Evolutionary conservation across 352 stramenopile species (phyloP).

Genomic region (Phytopythium litorale): DNA sequence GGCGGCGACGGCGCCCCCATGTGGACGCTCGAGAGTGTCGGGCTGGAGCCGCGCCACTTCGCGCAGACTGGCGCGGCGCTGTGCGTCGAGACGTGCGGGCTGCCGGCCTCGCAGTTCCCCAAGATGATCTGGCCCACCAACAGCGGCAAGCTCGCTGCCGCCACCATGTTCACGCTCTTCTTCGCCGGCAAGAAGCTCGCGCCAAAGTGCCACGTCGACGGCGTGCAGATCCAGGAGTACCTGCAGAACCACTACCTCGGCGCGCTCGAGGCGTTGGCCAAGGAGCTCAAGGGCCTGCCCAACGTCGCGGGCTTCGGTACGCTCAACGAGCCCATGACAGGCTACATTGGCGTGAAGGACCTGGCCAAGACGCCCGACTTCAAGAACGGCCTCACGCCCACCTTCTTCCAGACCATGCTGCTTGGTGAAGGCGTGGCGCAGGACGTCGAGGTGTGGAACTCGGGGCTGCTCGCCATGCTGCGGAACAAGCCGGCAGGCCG

Average conservation of each 20-base stretch:
- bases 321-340: slow-evolving; percentile 45
- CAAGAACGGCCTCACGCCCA: slow-evolving; percentile 16
- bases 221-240: slow-evolving; percentile 37
- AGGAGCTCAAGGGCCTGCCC: slow-evolving; percentile 22
- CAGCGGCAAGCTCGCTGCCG: slow-evolving; percentile 36
- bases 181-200: slow-evolving; percentile 45
- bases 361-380: slow-evolving; percentile 12
- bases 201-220: slow-evolving; percentile 30
- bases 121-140: slow-evolving; percentile 66
- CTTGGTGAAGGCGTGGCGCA: slow-evolving; percentile 19
- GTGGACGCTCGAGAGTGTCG: slow-evolving; percentile 75
- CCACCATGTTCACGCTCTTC: slow-evolving; percentile 67
- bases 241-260: slow-evolving; percentile 44
- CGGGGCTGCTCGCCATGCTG: slow-evolving; percentile 12
- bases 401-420: slow-evolving; percentile 27
- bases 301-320: slow-evolving; percentile 58
- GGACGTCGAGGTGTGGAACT: slow-evolving; percentile 18
- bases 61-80: slow-evolving; percentile 27
- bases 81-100: slow-evolving; percentile 17
- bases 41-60: slow-evolving; percentile 46
- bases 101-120: slow-evolving; percentile 18
- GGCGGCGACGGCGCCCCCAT: slow-evolving; percentile 75
- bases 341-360: slow-evolving; percentile 28
- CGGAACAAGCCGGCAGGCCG: slow-evolving; percentile 5
- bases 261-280: slow-evolving; percentile 32